Conservation (phyloP, 768 basidiomycete genomes). For the Calocera cornea region DNA sequence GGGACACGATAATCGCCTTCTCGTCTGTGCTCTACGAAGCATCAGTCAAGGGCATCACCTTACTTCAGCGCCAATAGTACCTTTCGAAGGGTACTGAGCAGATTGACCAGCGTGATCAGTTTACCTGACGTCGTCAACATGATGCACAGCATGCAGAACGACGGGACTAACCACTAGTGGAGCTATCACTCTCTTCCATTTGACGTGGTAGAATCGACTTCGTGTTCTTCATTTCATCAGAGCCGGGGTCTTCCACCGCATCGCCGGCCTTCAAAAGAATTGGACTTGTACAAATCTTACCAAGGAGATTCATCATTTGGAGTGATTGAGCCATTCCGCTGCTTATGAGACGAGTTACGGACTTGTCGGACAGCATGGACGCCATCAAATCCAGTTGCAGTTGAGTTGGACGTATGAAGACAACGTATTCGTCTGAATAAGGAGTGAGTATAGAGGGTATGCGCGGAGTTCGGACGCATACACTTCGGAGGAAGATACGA, state of each 20-base stretch:
- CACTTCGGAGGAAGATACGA: conserved; percentile 86
- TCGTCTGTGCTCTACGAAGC: conserved; percentile 56
- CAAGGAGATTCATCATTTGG: conserved; percentile 62
- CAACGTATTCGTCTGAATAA: conserved; percentile 88
- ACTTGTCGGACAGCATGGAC: conserved; percentile 57
- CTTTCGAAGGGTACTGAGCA: conserved; percentile 47
- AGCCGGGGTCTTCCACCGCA: conserved; percentile 42
- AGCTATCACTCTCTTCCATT: conserved; percentile 37
- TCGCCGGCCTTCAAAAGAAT: conserved; percentile 56
- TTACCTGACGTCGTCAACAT: conserved; percentile 43
- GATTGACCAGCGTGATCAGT: conserved; percentile 46
- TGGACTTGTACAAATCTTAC: conserved; percentile 89
- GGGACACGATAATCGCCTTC: conserved; percentile 93
- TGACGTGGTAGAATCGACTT: conserved; percentile 17
- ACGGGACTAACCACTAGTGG: conserved; percentile 54
- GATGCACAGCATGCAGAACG: background rate
- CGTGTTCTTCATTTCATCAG: conserved; percentile 36
- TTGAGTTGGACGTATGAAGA: conserved; percentile 82
- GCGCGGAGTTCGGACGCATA: conserved; percentile 26
- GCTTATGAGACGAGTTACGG: conserved; percentile 52
- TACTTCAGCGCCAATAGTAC: conserved; percentile 25
- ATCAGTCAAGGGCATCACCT: conserved; percentile 5
- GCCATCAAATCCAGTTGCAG: conserved; percentile 70
- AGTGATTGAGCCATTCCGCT: conserved; percentile 65
- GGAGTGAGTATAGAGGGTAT: background rate